Base-by-base conservation (phyloP, 257 asterid genomes). In the Knoxia roxburghii region DNA sequence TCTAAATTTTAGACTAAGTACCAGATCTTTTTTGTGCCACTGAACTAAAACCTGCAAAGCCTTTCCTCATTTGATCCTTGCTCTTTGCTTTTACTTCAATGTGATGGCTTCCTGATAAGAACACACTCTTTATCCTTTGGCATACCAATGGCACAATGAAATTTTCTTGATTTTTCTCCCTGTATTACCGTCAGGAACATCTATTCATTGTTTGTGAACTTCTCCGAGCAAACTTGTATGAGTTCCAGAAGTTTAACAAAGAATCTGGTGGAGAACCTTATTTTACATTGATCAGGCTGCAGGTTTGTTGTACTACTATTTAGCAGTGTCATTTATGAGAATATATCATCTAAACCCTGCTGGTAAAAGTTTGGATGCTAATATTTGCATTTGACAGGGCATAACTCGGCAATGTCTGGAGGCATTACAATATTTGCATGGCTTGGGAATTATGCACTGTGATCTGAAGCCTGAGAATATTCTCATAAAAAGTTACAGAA, bases 381-480 rank as follows among this genome's bases (percentile, higher is more conserved):
- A 71, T 65, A 70, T 62, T 61, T 55, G 61, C 32, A 45, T 32
- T 66, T n/a, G 17, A 74, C 89, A 88, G 97, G 83, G 77, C 53
- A 88, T 94, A 70, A 75, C 95, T 43, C 82, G 85, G 65, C 99
- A 94, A 65, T 86, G 96, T 80, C 71, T 94, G 82, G 96, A 85
- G 83, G 99, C 99, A 24, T 40, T 93, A 17, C 72, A 67, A 50
- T 93, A 79, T 71, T 77, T 93, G 72, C 99, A 93, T 55, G 89
- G 75, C 71, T 77, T 90, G 83, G 99, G 96, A 65, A 85, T 93
- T 72, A 80, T 93, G 40, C 99, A 93, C 78, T 93, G 99, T 72
- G 99, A 93, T 79, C 84, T 93, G 59, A 93, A 93, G 89, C 99
- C 97, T 23, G 99, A 93, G 69, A 93, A 93, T 76, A 84, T 93